phyloP scores from a whole-genome alignment of 352 stramenopile genomes.

The Phytophthora tubulina region DNA sequence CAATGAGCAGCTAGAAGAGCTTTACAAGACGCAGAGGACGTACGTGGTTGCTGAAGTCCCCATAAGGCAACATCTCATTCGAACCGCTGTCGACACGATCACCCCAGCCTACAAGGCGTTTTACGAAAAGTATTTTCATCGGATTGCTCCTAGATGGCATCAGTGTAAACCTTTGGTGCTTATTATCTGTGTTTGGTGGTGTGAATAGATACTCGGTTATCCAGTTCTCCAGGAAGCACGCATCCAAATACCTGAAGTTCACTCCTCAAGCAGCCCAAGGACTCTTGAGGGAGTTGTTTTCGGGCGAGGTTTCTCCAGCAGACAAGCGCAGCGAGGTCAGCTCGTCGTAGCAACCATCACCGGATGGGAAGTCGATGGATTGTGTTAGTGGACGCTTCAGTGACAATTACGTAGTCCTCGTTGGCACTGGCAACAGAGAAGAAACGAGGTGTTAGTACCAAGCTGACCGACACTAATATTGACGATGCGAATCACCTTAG shows the following conservation, averaged over 20 bases:
- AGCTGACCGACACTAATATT: neutral
- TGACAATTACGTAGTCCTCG: constrained; percentile 72
- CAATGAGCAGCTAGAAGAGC: constrained; percentile 77
- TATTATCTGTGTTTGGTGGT: constrained; percentile 8
- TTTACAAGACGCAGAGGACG: constrained; percentile 68
- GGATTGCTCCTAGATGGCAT: neutral
- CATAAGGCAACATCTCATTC: constrained; percentile 86
- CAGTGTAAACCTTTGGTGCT: neutral
- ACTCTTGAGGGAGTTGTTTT: constrained; percentile 88
- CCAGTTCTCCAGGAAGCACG: constrained; percentile 94
- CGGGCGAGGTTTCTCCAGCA: constrained; percentile 48
- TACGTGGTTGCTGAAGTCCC: constrained; percentile 91
- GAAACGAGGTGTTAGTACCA: constrained; percentile 11
- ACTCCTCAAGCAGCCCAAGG: constrained; percentile 82
- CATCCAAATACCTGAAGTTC: constrained; percentile 91
- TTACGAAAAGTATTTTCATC: constrained; percentile 84
- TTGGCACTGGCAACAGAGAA: constrained; percentile 46
- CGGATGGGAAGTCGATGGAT: constrained; percentile 61
- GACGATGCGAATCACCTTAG: constrained; percentile 52
- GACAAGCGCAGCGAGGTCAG: constrained; percentile 35
- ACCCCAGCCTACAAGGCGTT: constrained; percentile 92
- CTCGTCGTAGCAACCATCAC: constrained; percentile 30
- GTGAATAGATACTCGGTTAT: constrained; percentile 86
- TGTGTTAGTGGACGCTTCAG: constrained; percentile 79
- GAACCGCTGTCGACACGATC: constrained; percentile 87